phyloP scores from a whole-genome alignment of 164 flowering plant species.

The Pachysandra terminalis region DNA sequence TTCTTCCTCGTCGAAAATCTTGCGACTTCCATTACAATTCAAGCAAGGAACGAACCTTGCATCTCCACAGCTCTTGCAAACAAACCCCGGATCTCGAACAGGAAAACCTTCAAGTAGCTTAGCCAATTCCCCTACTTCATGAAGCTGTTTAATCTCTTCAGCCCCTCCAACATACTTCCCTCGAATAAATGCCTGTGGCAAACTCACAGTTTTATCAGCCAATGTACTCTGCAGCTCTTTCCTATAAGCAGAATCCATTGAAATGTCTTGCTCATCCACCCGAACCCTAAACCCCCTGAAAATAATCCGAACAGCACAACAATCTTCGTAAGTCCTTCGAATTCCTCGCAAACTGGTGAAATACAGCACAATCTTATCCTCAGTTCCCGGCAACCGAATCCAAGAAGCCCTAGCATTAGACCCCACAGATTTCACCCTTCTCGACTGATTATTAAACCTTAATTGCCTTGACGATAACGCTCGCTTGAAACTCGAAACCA shows the following conservation, averaged over 20 bases:
- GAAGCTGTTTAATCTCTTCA: conserved; percentile 66
- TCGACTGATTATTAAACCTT: conserved; percentile 17
- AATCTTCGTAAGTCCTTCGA: conserved; percentile 85
- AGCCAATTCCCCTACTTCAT: conserved; percentile 71
- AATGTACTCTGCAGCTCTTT: conserved; percentile 56
- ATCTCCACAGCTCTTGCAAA: conserved; percentile 78
- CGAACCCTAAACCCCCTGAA: conserved; percentile 66
- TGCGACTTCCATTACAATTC: conserved; percentile 76
- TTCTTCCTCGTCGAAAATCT: conserved; percentile 69
- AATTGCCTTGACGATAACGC: conserved; percentile 43
- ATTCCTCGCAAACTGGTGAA: conserved; percentile 84
- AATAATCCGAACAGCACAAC: conserved; percentile 59
- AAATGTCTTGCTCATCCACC: conserved; percentile 86
- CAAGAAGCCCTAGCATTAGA: conserved; percentile 25
- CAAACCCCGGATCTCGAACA: conserved; percentile 26
- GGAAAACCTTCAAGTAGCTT: conserved; percentile 67
- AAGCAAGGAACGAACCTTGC: conserved; percentile 81
- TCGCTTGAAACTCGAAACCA: conserved; percentile 45
- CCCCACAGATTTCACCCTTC: conserved; percentile 11
- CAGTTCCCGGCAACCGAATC: conserved; percentile 27
- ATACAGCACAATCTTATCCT: conserved; percentile 61
- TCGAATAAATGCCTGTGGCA: conserved; percentile 79
- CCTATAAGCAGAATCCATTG: conserved; percentile 75
- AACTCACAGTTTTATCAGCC: conserved; percentile 38
- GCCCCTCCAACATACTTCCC: conserved; percentile 81